A percentile compares a stretch with the other conserved stretches of the same genome.
phyloP scores from a whole-genome alignment of 306 rosid genomes.

The Quercus engelmannii region DNA sequence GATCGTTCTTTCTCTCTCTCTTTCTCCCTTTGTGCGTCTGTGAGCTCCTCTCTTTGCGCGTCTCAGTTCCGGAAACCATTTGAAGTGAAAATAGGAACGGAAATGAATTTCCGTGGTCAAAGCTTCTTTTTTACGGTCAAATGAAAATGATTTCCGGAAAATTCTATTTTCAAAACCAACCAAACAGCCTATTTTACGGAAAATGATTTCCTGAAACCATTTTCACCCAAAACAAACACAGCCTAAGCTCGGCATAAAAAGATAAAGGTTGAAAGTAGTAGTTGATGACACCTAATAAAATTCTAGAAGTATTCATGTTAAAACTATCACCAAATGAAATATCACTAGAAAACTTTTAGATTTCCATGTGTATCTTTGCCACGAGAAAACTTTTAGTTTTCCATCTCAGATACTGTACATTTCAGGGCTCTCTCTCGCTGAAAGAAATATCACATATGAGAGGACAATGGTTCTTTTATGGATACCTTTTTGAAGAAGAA shows the following conservation, averaged over 20 bases:
- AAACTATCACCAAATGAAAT: background rate
- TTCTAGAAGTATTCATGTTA: background rate
- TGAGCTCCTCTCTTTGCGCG: too few relatives aligned
- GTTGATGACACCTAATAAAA: background rate
- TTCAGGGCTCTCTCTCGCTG: background rate
- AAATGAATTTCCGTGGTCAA: too few relatives aligned
- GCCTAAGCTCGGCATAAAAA: background rate
- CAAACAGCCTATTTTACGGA: too few relatives aligned
- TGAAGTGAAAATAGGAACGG: too few relatives aligned
- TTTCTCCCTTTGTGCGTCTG: too few relatives aligned
- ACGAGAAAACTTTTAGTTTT: background rate
- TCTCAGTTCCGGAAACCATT: too few relatives aligned
- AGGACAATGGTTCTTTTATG: background rate
- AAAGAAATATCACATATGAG: background rate
- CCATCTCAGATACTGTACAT: background rate
- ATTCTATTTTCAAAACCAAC: too few relatives aligned
- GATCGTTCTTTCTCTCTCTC: too few relatives aligned
- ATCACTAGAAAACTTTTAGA: background rate
- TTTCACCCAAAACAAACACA: too few relatives aligned
- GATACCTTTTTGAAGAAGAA: background rate
- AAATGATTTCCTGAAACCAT: too few relatives aligned
- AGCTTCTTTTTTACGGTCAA: too few relatives aligned
- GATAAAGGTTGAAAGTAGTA: background rate
- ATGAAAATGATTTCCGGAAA: too few relatives aligned
- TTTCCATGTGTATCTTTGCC: background rate